Evolutionary conservation across 345 rosid species (phyloP), one percentile per base, ranked within the genome.

Genomic region (Xanthoceras sorbifolium): DNA sequence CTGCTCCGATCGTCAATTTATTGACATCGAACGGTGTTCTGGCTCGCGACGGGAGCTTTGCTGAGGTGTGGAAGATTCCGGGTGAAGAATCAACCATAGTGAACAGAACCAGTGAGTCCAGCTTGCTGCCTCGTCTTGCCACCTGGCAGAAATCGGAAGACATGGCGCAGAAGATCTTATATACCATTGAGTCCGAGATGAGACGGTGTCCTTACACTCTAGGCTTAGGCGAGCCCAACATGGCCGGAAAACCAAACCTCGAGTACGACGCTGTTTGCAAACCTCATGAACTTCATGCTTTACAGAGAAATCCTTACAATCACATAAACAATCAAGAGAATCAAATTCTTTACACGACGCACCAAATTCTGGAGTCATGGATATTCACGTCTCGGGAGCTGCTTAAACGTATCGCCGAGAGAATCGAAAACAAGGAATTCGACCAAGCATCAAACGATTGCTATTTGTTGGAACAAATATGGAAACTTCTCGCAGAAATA

Each of bases 351-450:
- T 89, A 89, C 73, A 84, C 91, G 26, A 61, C 89, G 60, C 90
- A 90, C 36, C 99, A 96, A 85, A 89, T 96, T 31, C 83, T 96
- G 20, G 98, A 96, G 72, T 89, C 93, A 14, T 96, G 99, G 99
- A 88, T 93, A 74, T 78, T 86, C 61, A 80, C 85, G 0, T 78
- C 92, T 11, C 75, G 68, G 22, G 81, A 84, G 61, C 84, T 96
- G 9, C 61, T 89, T 1, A 81, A 81, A 17, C 94, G 97, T 38
- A 82, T 89, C 73, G 76, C 3, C 2, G 75, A 77, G 44, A 82
- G 88, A 20, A 92, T 91, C 76, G 89, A 79, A 34, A 73, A 72
- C 71, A 81, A 69, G 25, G 71, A 67, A 26, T 90, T 91, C 80
- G 79, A 67, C 14, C 25, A 57, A 31, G 99, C 99, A 0, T 81